phyloP scores from a whole-genome alignment of 1,139 yeast genomes.

The Saccharomycopsis hybrid region DNA sequence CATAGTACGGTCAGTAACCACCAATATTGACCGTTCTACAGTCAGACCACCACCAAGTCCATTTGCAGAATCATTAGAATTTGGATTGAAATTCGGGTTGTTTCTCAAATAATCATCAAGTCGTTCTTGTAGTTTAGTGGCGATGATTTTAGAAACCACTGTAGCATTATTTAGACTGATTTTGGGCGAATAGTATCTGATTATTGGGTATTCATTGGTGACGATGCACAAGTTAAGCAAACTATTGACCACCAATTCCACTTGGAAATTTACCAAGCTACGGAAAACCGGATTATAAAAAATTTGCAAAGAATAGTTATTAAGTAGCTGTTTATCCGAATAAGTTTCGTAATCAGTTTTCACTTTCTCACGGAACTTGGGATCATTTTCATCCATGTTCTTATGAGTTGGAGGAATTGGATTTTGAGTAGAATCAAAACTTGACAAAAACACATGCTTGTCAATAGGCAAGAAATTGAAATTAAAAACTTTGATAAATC shows the following conservation, averaged over 20 bases:
- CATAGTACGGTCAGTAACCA: slow-evolving; percentile 76
- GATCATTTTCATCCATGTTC: slow-evolving; percentile 16
- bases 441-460: slow-evolving; percentile 34
- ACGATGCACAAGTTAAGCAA: slow-evolving; percentile 68
- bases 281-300: slow-evolving; percentile 65
- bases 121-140: slow-evolving; percentile 61
- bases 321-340: slow-evolving; percentile 24
- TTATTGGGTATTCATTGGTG: slow-evolving; percentile 83
- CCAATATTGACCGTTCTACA: slow-evolving; percentile 59
- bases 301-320: slow-evolving; percentile 53
- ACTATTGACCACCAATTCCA: slow-evolving; percentile 49
- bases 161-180: slow-evolving; percentile 48
- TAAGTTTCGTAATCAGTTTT: slow-evolving; percentile 5
- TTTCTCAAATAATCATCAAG: slow-evolving; percentile 70
- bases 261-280: slow-evolving; percentile 53
- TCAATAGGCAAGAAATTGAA: slow-evolving; percentile 45
- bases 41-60: slow-evolving; percentile 3
- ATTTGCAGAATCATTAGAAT: slow-evolving; percentile 38
- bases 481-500: slow-evolving; percentile 30
- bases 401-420: slow-evolving; percentile 13
- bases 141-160: slow-evolving; percentile 64
- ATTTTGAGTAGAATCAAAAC: slow-evolving; percentile 17
- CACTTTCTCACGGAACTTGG: slow-evolving; percentile 13
- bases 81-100: slow-evolving; percentile 57
- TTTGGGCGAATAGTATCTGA: slow-evolving; percentile 59